Conservation (phyloP, 352 stramenopile species). For the Phytophthora hybrid region DNA sequence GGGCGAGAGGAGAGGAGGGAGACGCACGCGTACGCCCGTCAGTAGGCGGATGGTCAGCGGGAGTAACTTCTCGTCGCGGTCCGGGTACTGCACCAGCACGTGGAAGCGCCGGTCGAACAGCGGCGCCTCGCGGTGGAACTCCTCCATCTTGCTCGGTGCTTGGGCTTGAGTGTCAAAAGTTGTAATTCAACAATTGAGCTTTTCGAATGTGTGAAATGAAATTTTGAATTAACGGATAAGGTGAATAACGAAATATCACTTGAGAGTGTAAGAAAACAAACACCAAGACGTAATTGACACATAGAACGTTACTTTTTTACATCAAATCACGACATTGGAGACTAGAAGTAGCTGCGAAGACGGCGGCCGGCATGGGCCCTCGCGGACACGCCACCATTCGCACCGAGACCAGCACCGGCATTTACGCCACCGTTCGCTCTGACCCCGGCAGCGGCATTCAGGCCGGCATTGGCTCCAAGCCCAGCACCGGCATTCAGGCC, state of each 20-base stretch:
- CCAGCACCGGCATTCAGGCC: background rate
- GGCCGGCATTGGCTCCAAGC: background rate
- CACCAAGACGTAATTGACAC: too few species aligned
- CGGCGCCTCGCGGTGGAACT: conserved; percentile 79
- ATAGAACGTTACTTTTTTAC: too few species aligned
- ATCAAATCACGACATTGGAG: too few species aligned
- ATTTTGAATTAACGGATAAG: too few species aligned
- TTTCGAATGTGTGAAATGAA: too few species aligned
- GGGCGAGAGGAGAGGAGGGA: background rate
- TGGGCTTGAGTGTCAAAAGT: conserved; percentile 17
- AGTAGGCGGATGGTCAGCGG: conserved; percentile 83
- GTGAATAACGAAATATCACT: too few species aligned
- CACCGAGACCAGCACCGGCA: background rate
- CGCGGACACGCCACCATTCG: background rate
- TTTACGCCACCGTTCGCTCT: background rate
- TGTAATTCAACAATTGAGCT: background rate
- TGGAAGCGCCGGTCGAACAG: conserved; percentile 88
- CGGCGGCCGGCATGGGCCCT: background rate
- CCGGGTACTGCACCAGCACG: conserved; percentile 83
- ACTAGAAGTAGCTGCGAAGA: background rate
- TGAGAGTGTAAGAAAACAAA: too few species aligned
- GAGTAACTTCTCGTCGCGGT: conserved; percentile 82
- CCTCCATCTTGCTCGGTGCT: conserved; percentile 64
- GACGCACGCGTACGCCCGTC: conserved; percentile 73
- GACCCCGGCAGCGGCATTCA: background rate